Base-by-base conservation (phyloP, 2,329 filamentous ascomycete species). In the Colletotrichum musicola region DNA sequence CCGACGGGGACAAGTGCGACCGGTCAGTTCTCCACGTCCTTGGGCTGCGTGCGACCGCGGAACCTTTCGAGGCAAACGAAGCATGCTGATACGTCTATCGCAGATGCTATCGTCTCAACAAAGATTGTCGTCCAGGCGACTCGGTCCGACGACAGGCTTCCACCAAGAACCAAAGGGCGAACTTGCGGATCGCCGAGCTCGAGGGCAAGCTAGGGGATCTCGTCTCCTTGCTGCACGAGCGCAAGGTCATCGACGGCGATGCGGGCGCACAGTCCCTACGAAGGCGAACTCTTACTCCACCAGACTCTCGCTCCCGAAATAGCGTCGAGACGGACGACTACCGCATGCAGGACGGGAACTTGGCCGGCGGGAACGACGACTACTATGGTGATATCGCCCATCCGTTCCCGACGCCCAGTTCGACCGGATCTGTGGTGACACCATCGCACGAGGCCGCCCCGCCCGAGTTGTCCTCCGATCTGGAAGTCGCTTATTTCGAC, bases 401-500 rank as follows among this genome's bases (percentile, higher is more conserved):
- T 14, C 13, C 40, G 13, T 25, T 13, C 46, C 46, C 16, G 46
- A 5, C n/a, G 46, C n/a, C 46, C 18, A 13, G 9, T 49, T 49
- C 46, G 1, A 10, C n/a, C 9, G 46, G 22, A 4, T 18, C 30
- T 54, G 18, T 10, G 16, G 4, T 40, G 2, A n/a, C 42, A 16
- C 42, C 56, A 4, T n/a, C 22, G 0, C 22, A 18, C 2, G 0
- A 12, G 20, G 13, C n/a, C 22, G 7, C 4, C 4, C n/a, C 74
- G 2, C 62, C 73, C 3, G 77, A 81, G 18, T 78, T 77, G 10
- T 78, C 80, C 0, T 64, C 75, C 2, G 73, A 70, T 20, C 80
- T 83, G 53, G 82, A 80, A 2, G 82, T 84, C 54, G 71, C 75
- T 9, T 77, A 77, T 44, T 75, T 87, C 4, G 57, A 71, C 35